phyloP scores from a whole-genome alignment of 176 grass and related monocot species.

The Avena eriantha region DNA sequence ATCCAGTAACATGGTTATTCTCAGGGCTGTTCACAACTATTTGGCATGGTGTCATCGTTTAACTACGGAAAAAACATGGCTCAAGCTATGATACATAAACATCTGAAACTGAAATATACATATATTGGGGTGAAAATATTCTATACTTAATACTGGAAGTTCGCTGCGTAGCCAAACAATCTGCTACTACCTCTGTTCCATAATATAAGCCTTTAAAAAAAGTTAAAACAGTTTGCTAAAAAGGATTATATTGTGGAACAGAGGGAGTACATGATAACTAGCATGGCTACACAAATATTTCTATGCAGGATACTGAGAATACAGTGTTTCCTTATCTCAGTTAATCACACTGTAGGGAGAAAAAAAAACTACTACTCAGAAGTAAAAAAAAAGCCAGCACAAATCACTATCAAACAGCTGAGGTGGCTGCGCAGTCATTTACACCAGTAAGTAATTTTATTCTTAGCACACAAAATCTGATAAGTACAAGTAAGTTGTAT shows the following conservation, averaged over 20 bases:
- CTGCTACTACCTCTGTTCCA: no score
- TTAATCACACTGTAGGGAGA: background rate
- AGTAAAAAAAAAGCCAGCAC: no score
- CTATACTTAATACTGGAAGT: background rate
- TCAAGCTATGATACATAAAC: constrained; percentile 8
- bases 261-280: background rate
- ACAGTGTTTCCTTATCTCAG: background rate
- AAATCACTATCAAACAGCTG: no score
- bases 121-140: background rate
- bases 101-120: background rate
- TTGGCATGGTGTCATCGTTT: constrained; percentile 31
- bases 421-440: background rate
- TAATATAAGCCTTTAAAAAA: no score
- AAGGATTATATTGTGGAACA: no score
- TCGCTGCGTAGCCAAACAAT: background rate
- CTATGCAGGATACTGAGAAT: background rate
- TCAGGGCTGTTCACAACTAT: constrained; percentile 63
- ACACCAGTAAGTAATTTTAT: background rate
- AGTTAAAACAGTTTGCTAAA: no score
- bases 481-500: background rate
- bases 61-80: constrained; percentile 3
- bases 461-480: background rate
- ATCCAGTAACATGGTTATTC: background rate
- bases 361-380: background rate
- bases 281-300: constrained; percentile 6